Evolutionary conservation across 192 early-diverging fungal species (phyloP), one percentile per base, ranked within the genome.

Genomic region (Backusella parvicylindrica): DNA sequence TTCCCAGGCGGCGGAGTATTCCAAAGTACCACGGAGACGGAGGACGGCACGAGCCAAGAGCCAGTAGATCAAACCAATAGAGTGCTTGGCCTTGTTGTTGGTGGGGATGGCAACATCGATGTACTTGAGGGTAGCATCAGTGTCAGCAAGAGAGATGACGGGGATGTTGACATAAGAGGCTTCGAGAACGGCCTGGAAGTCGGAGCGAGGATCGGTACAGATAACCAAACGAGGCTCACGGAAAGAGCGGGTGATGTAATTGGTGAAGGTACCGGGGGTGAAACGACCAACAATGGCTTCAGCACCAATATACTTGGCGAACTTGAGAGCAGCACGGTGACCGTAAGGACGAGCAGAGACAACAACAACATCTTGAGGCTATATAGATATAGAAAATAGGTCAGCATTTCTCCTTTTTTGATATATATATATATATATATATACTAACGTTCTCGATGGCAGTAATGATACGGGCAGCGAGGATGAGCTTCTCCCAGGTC

Each of bases 141-240:
- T 95, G 90, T 99, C 98, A 84, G 93, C 93, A 82, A 99, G 92
- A 75, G 96, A 97, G 84, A 99, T 99, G 77, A 99, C 96, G 70
- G 98, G 98, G 91, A 99, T 97, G 94, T 99, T 99, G 88, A 99
- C 98, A 87, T 99, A 99, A 75, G 98, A 98, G 70, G 98, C 95
- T 89, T 99, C 98, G 86, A 89, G 88, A 86, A 99, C 94, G 83
- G 98, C 94, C 90, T 99, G 98, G 89, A 95, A 91, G 86, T 99
- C 98, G 74, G 96, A 94, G 80, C 92, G 94, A 77, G 98, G 97
- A 91, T 99, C 98, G 73, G 97, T 95, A 73, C 96, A 94, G 77
- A 99, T 90, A 79, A 99, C 95, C 80, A 99, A 89, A 75, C 98
- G 94, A 77, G 98, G 98, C 89, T 99, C 98, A 90, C 96, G 94